Conservation (phyloP, 352 stramenopile species). For the Globisporangium cystogenes region DNA sequence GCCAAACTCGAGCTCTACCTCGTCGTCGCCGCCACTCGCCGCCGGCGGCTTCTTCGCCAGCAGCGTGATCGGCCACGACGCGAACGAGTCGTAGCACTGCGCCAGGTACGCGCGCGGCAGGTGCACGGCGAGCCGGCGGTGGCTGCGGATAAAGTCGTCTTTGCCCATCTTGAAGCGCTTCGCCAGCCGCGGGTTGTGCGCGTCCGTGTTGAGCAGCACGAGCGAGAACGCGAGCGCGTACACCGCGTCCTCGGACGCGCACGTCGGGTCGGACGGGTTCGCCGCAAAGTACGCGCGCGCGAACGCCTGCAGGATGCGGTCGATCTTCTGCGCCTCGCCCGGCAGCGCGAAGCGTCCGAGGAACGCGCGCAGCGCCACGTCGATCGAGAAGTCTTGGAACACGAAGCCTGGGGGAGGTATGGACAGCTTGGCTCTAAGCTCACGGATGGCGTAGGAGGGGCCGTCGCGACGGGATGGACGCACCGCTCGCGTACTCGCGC, state of each 20-base stretch:
- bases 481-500: slow-evolving; percentile 62
- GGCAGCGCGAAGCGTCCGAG: slow-evolving; percentile 65
- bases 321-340: slow-evolving; percentile 79
- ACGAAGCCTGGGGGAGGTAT: slow-evolving; percentile 34
- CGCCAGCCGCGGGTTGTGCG: slow-evolving; percentile 61
- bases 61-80: slow-evolving; percentile 43
- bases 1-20: slow-evolving; percentile 65
- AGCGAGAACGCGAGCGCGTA: slow-evolving; percentile 78
- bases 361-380: slow-evolving; percentile 68
- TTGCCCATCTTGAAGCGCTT: slow-evolving; percentile 71
- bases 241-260: slow-evolving; percentile 61
- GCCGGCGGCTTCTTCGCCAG: slow-evolving; percentile 40
- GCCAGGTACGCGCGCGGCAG: slow-evolving; percentile 44
- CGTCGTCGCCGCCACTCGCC: slow-evolving; percentile 25
- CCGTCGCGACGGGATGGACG: background rate
- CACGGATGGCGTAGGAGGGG: too few relatives aligned
- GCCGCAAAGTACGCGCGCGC: slow-evolving; percentile 53
- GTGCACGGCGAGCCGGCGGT: slow-evolving; percentile 39
- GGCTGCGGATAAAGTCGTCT: slow-evolving; percentile 71
- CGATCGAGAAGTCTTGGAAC: slow-evolving; percentile 53
- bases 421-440: too few relatives aligned
- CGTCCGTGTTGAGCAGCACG: slow-evolving; percentile 78
- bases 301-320: slow-evolving; percentile 80
- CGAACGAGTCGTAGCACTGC: slow-evolving; percentile 64
- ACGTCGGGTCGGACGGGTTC: slow-evolving; percentile 46